Percentiles rank a stretch among this genome's conserved stretches.
Evolutionary conservation across 2,329 filamentous ascomycete species (phyloP).

Genomic region (Penicillium brevicompactum): DNA sequence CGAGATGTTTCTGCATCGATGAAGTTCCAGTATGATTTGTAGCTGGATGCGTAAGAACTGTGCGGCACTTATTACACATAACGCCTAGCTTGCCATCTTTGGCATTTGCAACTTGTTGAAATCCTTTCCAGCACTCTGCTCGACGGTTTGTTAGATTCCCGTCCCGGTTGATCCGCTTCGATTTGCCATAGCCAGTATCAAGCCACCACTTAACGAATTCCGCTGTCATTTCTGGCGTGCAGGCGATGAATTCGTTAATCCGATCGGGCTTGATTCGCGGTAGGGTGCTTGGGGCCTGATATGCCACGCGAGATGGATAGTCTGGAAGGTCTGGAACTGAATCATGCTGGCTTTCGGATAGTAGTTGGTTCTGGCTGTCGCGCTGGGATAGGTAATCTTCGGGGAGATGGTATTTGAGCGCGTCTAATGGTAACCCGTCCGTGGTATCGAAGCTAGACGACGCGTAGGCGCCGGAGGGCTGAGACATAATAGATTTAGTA

Average conservation of each 20-base stretch:
- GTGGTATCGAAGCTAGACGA: not conserved
- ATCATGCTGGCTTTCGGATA: not conserved
- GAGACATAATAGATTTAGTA: conserved; percentile 1
- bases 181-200: not conserved
- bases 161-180: not conserved
- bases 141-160: not conserved
- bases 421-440: not conserved
- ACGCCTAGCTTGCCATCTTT: not conserved
- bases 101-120: not conserved
- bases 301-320: not conserved
- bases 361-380: not conserved
- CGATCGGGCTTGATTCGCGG: not conserved
- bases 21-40: not conserved
- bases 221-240: not conserved
- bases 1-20: not conserved
- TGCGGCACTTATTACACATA: not conserved
- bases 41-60: not conserved
- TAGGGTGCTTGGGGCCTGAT: not conserved
- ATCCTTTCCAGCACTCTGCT: not conserved
- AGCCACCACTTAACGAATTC: not conserved
- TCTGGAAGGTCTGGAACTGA: not conserved
- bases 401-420: not conserved
- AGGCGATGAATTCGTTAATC: not conserved
- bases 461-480: not conserved
- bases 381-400: not conserved